Conservation (phyloP, 2,329 filamentous ascomycete species). For the Fusarium nelsonii region DNA sequence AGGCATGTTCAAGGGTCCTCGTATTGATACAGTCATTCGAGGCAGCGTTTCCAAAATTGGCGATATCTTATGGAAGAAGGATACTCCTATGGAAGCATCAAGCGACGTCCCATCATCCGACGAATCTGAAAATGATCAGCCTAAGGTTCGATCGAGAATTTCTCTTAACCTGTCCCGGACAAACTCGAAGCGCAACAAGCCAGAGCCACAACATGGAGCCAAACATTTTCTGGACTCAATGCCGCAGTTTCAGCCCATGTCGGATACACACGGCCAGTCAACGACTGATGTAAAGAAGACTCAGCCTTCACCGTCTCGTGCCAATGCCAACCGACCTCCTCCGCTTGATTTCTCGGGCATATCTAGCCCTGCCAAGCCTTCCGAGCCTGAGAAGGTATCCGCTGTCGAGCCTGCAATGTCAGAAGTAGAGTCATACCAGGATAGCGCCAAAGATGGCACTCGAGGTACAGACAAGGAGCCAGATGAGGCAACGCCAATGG, state of each 20-base stretch:
- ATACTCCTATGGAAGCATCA: conserved; percentile 52
- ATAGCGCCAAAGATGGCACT: conserved; percentile 48
- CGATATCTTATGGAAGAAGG: conserved; percentile 69
- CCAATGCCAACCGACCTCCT: conserved; percentile 63
- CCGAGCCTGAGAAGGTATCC: conserved; percentile 36
- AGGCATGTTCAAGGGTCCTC: conserved; percentile 81
- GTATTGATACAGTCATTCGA: conserved; percentile 78
- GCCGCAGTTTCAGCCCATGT: conserved; percentile 61
- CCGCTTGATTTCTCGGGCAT: conserved; percentile 61
- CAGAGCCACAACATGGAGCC: conserved; percentile 49
- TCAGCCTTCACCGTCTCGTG: conserved; percentile 57
- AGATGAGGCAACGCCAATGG: conserved; percentile 51
- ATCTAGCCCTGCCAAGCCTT: conserved; percentile 55
- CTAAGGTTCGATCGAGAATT: conserved; percentile 55
- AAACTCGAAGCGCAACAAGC: conserved; percentile 51
- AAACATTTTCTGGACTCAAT: conserved; percentile 66
- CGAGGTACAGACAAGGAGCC: conserved; percentile 54
- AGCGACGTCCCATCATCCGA: conserved; percentile 59
- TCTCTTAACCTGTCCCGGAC: conserved; percentile 54
- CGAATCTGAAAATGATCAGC: conserved; percentile 62
- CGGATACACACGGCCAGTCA: conserved; percentile 44
- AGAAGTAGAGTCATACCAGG: conserved; percentile 55
- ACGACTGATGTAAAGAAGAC: conserved; percentile 27
- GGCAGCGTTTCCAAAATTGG: conserved; percentile 68
- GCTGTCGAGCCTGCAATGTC: conserved; percentile 53